phyloP scores from a whole-genome alignment of 1,139 yeast genomes.

The Zhuliangozyma parablackwelliae region DNA sequence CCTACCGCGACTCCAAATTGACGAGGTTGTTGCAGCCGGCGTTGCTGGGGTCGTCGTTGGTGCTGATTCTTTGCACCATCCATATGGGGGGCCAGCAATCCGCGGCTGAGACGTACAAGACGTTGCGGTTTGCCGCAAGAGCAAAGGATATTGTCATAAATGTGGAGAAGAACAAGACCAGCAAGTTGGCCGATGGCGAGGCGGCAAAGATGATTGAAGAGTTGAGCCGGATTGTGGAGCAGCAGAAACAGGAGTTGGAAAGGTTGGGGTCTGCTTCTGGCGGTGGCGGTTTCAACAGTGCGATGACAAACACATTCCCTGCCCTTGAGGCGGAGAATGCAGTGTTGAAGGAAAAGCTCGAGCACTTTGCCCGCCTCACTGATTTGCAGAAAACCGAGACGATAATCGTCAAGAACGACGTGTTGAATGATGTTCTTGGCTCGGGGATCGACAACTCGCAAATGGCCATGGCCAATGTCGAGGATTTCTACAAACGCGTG shows the following conservation, averaged over 20 bases:
- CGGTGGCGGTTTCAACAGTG: conserved; percentile 4
- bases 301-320: too few relatives aligned
- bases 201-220: conserved; percentile 42
- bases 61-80: conserved; percentile 85
- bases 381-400: conserved; percentile 57
- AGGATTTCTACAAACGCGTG: conserved; percentile 42
- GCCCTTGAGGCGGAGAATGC: conserved; percentile 58
- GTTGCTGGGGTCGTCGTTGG: conserved; percentile 78
- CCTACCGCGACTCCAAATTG: conserved; percentile 87
- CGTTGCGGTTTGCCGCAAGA: conserved; percentile 86
- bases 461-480: conserved; percentile 41
- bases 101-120: conserved; percentile 75
- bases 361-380: conserved; percentile 59
- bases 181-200: conserved; percentile 30
- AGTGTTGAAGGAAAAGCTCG: conserved; percentile 61
- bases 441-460: conserved; percentile 30
- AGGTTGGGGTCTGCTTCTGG: conserved; percentile 13
- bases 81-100: conserved; percentile 53
- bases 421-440: conserved; percentile 47
- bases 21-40: conserved; percentile 90
- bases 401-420: conserved; percentile 49
- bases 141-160: conserved; percentile 79
- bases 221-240: conserved; percentile 41
- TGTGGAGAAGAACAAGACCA: conserved; percentile 53
- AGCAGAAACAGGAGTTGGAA: conserved; percentile 38